These are phyloP conservation scores for Sicyos baderoa DNA, from an alignment of 306 rosid genomes.

Conservation along the genomic window DNA sequence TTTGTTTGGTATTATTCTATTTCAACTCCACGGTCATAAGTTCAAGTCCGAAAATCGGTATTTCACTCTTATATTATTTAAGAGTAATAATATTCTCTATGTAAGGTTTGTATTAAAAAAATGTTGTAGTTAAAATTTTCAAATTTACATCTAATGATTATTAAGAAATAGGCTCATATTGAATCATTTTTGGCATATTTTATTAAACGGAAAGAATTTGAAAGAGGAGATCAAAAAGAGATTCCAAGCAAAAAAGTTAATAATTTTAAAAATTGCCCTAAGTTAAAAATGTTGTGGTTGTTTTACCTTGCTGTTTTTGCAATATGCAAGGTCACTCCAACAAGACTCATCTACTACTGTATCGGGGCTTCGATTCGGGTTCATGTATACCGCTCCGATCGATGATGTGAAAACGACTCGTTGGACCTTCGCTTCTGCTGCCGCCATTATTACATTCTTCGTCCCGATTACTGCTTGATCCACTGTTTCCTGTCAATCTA, in stretches of 20 bases:
- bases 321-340: slow-evolving; percentile 84
- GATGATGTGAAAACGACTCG: slow-evolving; percentile 92
- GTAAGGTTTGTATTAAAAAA: too few species aligned
- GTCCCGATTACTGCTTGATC: slow-evolving; percentile 70
- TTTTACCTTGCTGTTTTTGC: slow-evolving; percentile 75
- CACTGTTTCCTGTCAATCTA: slow-evolving; percentile 39
- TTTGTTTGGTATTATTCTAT: too few species aligned
- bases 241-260: not conserved
- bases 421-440: slow-evolving; percentile 57
- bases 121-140: too few species aligned
- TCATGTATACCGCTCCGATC: slow-evolving; percentile 73
- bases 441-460: slow-evolving; percentile 53
- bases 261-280: not conserved
- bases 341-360: slow-evolving; percentile 65
- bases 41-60: too few species aligned
- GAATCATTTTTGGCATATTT: too few species aligned
- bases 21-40: too few species aligned
- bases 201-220: too few species aligned
- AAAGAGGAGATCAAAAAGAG: not conserved
- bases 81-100: too few species aligned
- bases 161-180: too few species aligned
- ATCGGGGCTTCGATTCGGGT: slow-evolving; percentile 55
- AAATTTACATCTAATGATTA: too few species aligned
- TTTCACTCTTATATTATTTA: too few species aligned
- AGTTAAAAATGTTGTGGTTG: not conserved